Evolutionary conservation across 1,284 basidiomycete genomes (phyloP).

Genomic region (Pseudozyma sp.): DNA sequence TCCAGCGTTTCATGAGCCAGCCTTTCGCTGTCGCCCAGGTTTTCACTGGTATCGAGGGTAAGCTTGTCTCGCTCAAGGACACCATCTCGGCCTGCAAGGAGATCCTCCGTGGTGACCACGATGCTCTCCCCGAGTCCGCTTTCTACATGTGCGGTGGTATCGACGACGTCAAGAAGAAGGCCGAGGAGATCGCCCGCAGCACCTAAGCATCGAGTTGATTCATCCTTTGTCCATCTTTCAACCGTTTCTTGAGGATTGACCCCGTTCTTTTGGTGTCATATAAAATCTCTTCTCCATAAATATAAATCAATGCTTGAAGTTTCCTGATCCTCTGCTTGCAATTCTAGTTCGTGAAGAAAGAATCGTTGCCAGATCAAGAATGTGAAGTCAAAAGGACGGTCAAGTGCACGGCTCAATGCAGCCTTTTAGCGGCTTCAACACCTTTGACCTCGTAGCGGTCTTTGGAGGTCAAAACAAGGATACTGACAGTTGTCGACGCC

Average conservation of each 20-base stretch:
- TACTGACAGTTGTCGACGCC: too few species aligned
- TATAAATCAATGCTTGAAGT: constrained; percentile 27
- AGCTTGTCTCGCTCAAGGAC: constrained; percentile 79
- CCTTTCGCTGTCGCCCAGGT: constrained; percentile 99
- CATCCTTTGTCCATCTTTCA: background rate
- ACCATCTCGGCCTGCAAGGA: constrained; percentile 72
- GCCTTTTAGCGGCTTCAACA: too few species aligned
- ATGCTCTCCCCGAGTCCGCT: constrained; percentile 85
- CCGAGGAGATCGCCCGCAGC: constrained; percentile 82
- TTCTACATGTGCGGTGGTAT: constrained; percentile 80
- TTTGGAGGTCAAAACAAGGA: too few species aligned
- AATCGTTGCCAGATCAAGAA: too few species aligned
- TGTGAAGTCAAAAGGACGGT: too few species aligned
- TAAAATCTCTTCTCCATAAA: constrained; percentile 18
- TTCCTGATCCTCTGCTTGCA: background rate
- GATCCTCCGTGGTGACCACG: constrained; percentile 90
- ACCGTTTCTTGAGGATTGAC: constrained; percentile 9
- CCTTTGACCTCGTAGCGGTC: too few species aligned
- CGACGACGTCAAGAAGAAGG: constrained; percentile 94
- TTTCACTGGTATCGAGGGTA: constrained; percentile 98
- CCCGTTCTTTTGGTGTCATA: constrained; percentile 13
- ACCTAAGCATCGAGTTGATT: constrained; percentile 16
- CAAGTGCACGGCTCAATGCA: too few species aligned
- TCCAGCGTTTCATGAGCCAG: constrained; percentile 93
- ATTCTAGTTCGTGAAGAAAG: too few species aligned